These are phyloP conservation scores for Fragaria vesca DNA, from an alignment of 306 rosid genomes.

Conservation along the genomic window DNA sequence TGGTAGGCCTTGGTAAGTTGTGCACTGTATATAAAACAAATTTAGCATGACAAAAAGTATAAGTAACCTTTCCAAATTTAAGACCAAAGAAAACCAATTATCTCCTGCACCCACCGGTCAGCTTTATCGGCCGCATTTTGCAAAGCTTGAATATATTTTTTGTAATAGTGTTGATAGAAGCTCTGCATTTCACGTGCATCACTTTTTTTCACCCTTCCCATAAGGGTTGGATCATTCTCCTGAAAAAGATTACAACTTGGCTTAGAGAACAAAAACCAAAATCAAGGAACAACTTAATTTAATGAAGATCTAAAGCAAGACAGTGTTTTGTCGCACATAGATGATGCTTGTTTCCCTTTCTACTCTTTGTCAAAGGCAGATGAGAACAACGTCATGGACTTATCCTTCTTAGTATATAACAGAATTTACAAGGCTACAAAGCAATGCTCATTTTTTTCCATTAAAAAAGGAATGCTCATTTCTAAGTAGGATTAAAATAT, in stretches of 20 bases:
- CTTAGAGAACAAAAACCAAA: constrained; percentile 17
- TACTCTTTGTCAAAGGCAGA: background rate
- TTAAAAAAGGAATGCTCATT: background rate
- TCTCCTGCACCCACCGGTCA: constrained; percentile 63
- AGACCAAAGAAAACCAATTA: constrained; percentile 5
- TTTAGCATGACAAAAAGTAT: constrained; percentile 8
- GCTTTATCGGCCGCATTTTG: constrained; percentile 93
- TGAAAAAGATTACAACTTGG: constrained; percentile 23
- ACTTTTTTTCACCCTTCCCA: constrained; percentile 92
- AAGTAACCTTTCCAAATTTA: constrained; percentile 14
- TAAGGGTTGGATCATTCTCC: constrained; percentile 97
- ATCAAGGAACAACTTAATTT: background rate
- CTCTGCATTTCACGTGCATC: constrained; percentile 99
- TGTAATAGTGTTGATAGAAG: constrained; percentile 95
- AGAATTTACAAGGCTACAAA: background rate
- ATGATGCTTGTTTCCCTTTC: background rate
- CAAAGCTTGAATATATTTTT: constrained; percentile 93
- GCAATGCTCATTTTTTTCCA: background rate
- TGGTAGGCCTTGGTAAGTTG: constrained; percentile 98
- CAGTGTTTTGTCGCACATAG: background rate
- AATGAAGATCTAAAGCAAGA: background rate
- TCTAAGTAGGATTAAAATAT: background rate
- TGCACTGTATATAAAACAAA: constrained; percentile 51
- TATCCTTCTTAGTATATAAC: background rate
- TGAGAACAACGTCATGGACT: background rate